phyloP scores from a whole-genome alignment of 257 asterid species.

The Penstemon newberryi region DNA sequence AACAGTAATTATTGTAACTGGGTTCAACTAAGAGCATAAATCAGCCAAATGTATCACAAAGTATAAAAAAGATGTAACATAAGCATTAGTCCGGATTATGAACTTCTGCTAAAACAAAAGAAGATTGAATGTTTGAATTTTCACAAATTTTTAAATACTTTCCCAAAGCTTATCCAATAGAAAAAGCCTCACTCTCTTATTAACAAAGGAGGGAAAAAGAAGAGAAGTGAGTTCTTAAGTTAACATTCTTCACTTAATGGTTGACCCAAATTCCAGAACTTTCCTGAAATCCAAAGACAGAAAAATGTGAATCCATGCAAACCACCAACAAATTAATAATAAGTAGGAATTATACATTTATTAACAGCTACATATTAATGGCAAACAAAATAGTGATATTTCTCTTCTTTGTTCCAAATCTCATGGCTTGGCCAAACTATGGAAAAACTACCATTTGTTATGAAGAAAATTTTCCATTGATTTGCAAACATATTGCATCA shows the following conservation, averaged over 20 bases:
- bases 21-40: conserved; percentile 1
- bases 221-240: not conserved
- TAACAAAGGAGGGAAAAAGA: no score
- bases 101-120: not conserved
- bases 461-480: not conserved
- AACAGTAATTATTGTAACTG: not conserved
- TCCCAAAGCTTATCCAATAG: not conserved
- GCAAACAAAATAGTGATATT: not conserved
- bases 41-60: not conserved
- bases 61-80: not conserved
- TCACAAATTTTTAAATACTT: not conserved
- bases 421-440: conserved; percentile 4
- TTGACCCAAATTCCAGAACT: not conserved
- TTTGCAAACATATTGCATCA: not conserved
- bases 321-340: not conserved
- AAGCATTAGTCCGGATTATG: not conserved
- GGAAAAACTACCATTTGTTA: no score
- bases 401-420: not conserved
- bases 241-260: not conserved
- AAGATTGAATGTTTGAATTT: not conserved
- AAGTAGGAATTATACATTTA: not conserved
- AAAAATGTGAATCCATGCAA: not conserved
- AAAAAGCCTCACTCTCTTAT: no score
- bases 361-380: not conserved
- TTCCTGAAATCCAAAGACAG: not conserved